Evolutionary conservation across 1,139 yeast genomes (phyloP).

Genomic region (Torulaspora pretoriensis): DNA sequence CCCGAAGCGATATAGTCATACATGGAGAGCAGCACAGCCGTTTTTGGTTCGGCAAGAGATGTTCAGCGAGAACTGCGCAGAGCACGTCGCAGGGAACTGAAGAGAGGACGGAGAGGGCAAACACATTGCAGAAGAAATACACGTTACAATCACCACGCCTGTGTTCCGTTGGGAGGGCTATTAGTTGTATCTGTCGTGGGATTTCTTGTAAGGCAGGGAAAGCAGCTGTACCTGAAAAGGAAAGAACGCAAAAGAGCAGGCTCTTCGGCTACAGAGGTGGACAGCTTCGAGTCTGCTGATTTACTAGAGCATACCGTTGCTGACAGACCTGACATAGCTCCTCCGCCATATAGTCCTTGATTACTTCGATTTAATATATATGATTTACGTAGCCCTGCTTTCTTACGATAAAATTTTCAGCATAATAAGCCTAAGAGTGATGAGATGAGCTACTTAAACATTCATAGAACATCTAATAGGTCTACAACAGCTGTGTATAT

Average conservation of each 20-base stretch:
- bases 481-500: too few relatives aligned
- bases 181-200: not conserved
- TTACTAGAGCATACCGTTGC: too few relatives aligned
- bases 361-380: not conserved
- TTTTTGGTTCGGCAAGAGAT: not conserved
- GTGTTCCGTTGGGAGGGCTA: too few relatives aligned
- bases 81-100: not conserved
- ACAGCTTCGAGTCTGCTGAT: too few relatives aligned
- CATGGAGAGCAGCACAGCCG: not conserved
- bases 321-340: too few relatives aligned
- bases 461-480: too few relatives aligned
- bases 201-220: too few relatives aligned
- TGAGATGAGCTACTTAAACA: constrained; percentile 5
- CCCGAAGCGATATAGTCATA: not conserved
- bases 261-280: too few relatives aligned
- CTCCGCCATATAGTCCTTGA: not conserved
- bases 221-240: too few relatives aligned
- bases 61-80: not conserved
- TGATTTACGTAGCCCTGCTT: not conserved
- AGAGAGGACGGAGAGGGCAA: not conserved
- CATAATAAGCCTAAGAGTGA: not conserved
- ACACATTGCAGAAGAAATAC: not conserved
- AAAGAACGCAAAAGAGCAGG: too few relatives aligned
- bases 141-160: too few relatives aligned
- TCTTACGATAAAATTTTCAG: constrained; percentile 7